These are phyloP conservation scores for Collybiopsis luxurians DNA, from an alignment of 768 basidiomycete genomes.

Conservation along the genomic window DNA sequence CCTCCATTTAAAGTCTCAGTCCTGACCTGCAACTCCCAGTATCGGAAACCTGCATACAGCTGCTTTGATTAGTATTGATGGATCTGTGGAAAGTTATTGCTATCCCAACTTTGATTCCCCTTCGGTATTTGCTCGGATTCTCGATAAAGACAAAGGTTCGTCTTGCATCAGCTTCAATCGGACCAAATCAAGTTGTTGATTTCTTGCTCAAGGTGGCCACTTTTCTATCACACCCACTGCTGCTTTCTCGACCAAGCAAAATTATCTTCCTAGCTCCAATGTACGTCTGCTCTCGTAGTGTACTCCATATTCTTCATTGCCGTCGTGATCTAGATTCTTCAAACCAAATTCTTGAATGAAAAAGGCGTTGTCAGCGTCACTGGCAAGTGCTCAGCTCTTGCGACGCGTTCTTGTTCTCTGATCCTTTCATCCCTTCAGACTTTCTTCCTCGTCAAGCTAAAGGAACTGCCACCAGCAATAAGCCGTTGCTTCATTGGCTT, in stretches of 20 bases:
- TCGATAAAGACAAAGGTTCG: slow-evolving; percentile 65
- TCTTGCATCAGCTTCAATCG: slow-evolving; percentile 8
- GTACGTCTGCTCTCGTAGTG: too few species aligned
- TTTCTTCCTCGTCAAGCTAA: slow-evolving; percentile 67
- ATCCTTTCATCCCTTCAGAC: slow-evolving; percentile 38
- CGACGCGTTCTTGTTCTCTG: background rate
- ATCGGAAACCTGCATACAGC: slow-evolving; percentile 86
- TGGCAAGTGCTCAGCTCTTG: slow-evolving; percentile 36
- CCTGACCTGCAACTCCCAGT: slow-evolving; percentile 31
- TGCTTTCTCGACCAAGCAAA: slow-evolving; percentile 74
- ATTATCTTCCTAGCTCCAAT: slow-evolving; percentile 80
- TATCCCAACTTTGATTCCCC: slow-evolving; percentile 94
- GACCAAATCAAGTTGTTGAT: background rate
- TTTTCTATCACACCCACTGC: slow-evolving; percentile 81
- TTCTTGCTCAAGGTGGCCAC: slow-evolving; percentile 66
- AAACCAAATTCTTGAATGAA: slow-evolving; percentile 91
- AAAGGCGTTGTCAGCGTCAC: slow-evolving; percentile 84
- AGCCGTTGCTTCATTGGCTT: slow-evolving; percentile 80
- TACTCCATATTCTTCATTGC: too few species aligned
- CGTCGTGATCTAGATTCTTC: slow-evolving; percentile 54
- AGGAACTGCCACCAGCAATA: slow-evolving; percentile 34
- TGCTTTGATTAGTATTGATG: slow-evolving; percentile 79
- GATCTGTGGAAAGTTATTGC: slow-evolving; percentile 91
- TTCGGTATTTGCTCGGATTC: slow-evolving; percentile 84
- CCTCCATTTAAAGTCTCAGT: background rate